Evolutionary conservation across 805 yeast species (phyloP).

Genomic region (Candida nemodendra): DNA sequence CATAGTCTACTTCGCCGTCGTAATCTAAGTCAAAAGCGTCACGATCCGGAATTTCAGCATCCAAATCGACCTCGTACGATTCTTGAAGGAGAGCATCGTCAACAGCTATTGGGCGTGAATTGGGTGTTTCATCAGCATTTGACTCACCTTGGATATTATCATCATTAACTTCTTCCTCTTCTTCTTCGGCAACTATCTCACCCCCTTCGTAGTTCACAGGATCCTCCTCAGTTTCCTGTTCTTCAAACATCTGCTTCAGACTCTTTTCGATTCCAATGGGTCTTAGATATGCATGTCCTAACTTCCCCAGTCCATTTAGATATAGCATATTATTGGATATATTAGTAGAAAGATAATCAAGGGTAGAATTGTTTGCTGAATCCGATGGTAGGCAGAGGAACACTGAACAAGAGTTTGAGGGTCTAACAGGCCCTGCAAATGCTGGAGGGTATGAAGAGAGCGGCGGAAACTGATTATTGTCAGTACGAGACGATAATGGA

Average conservation of each 20-base stretch:
- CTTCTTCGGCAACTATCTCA: conserved; percentile 10
- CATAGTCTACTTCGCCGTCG: conserved; percentile 27
- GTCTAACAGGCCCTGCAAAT: conserved; percentile 33
- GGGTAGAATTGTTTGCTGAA: conserved; percentile 14
- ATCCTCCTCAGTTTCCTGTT: conserved; percentile 20
- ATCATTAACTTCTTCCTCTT: conserved; percentile 9
- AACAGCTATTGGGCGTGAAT: conserved; percentile 3
- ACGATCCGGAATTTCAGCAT: conserved; percentile 45
- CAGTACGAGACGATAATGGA: conserved; percentile 3
- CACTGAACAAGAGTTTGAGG: conserved; percentile 22
- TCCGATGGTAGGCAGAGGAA: conserved; percentile 23
- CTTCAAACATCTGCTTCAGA: conserved; percentile 37
- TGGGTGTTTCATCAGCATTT: conserved; percentile 19
- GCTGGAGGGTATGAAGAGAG: conserved; percentile 54
- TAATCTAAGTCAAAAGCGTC: conserved; percentile 37
- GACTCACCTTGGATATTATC: conserved; percentile 27
- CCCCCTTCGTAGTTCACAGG: conserved; percentile 23
- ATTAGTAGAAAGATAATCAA: conserved; percentile 21
- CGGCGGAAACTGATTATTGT: conserved; percentile 45
- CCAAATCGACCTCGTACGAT: conserved; percentile 35
- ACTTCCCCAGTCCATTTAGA: conserved; percentile 35
- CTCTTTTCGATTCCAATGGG: conserved; percentile 65
- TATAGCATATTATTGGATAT: conserved; percentile 25
- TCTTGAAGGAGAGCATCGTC: conserved; percentile 6
- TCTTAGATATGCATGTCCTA: conserved; percentile 48